A percentile compares a stretch with the other conserved stretches of the same genome.
Conservation (phyloP, 1,139 yeast genomes). For the Pichia sp. region DNA sequence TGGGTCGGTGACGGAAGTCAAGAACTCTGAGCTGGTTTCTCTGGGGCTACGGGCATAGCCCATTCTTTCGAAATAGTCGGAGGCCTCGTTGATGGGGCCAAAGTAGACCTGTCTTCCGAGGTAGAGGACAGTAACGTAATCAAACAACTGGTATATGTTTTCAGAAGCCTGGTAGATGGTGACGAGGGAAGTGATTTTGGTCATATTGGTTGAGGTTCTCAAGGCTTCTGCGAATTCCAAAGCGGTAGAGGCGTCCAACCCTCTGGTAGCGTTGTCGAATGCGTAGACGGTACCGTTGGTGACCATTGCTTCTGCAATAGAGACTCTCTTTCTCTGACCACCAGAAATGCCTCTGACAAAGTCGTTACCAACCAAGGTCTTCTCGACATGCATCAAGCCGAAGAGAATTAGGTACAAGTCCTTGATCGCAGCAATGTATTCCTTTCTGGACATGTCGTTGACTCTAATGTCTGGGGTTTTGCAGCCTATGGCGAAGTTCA, state of each 20-base stretch:
- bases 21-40: conserved; percentile 78
- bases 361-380: conserved; percentile 69
- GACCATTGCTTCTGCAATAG: conserved; percentile 63
- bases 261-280: conserved; percentile 75
- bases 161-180: conserved; percentile 83
- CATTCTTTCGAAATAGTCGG: conserved; percentile 56
- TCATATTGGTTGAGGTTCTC: conserved; percentile 56
- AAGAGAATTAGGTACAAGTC: conserved; percentile 49
- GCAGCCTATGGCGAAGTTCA: conserved; percentile 42
- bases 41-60: conserved; percentile 69
- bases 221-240: conserved; percentile 69
- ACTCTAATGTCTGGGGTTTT: conserved; percentile 43
- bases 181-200: conserved; percentile 62
- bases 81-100: conserved; percentile 62
- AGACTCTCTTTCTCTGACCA: conserved; percentile 78
- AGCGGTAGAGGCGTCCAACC: conserved; percentile 75
- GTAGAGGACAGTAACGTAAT: conserved; percentile 67
- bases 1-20: conserved; percentile 76
- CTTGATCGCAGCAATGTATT: conserved; percentile 38
- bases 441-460: conserved; percentile 35
- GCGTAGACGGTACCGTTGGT: conserved; percentile 58
- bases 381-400: conserved; percentile 48
- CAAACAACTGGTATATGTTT: conserved; percentile 70
- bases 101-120: conserved; percentile 75
- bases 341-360: conserved; percentile 75